Base-by-base conservation (phyloP, 192 early-diverging fungal species). In the Podila minutissima region DNA sequence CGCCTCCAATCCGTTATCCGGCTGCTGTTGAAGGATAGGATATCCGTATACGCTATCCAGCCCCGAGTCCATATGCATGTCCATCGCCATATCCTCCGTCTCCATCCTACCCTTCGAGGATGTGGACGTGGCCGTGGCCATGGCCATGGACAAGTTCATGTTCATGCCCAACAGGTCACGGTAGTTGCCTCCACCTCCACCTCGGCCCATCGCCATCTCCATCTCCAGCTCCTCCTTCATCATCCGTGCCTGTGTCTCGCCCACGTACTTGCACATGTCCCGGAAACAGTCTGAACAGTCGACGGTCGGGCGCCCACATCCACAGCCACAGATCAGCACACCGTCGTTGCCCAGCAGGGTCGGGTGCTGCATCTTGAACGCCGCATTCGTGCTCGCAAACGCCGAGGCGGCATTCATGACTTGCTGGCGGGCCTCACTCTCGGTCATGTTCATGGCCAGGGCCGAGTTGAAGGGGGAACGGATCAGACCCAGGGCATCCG, bases 321-420 rank as follows among this genome's bases (percentile, higher is more conserved):
- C 77, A 55, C 77, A 81, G n/a, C 77, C 77, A 48, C 77, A 81
- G 26, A 81, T 81, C 62, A 81, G 33, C 41, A 73, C 77, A 32
- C 77, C 77, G 26, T 73, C 68, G 11, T 81, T 66, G 3, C 77
- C 60, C 4, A 81, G 29, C 12, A 69, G 66, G 0, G 71, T 81
- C 3, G 77, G 77, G 22, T 81, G 77, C 37, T 81, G 77, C 71
- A 69, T 81, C 63, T 73, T 72, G 51, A 55, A 55, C 53, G 67
- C 65, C 3, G 71, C 35, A 11, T 73, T 66, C 41, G 69, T 28
- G 35, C 77, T 62, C 22, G 70, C 48, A 17, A 69, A 62, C 31
- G 66, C 67, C n/a, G 64, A 61, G 15, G 53, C 20, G 2, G 49
- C 66, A 13, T 35, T 72, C 22, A 72, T 59, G n/a, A 61, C 66